phyloP scores from a whole-genome alignment of 495 filamentous ascomycete genomes.

The Penicillium silybi region DNA sequence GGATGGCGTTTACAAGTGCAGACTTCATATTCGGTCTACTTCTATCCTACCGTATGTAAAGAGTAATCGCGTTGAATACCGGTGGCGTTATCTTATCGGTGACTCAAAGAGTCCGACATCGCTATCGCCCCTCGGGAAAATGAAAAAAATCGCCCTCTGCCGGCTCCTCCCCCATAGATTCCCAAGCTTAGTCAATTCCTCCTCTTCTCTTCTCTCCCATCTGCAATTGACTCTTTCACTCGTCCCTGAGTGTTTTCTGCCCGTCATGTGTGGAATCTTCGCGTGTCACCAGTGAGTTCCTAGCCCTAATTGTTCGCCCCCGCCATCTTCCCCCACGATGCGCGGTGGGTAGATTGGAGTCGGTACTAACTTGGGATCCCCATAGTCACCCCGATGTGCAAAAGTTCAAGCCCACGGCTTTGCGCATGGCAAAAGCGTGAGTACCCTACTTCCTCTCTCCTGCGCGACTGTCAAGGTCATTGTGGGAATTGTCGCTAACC shows the following conservation, averaged over 20 bases:
- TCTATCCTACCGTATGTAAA: neutral
- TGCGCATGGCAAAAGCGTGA: constrained; percentile 94
- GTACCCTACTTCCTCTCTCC: constrained; percentile 23
- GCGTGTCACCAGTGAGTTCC: constrained; percentile 79
- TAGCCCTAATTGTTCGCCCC: constrained; percentile 5
- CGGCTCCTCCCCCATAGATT: constrained; percentile 12
- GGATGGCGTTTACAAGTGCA: constrained; percentile 13
- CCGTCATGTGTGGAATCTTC: constrained; percentile 77
- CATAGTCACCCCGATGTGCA: constrained; percentile 88
- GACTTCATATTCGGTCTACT: neutral
- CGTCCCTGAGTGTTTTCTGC: constrained; percentile 22
- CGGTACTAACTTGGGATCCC: constrained; percentile 22
- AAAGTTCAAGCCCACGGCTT: constrained; percentile 93
- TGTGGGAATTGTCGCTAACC: constrained; percentile 31
- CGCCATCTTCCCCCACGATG: constrained; percentile 9
- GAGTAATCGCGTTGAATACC: neutral
- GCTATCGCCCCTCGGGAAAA: constrained; percentile 34
- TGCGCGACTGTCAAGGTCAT: constrained; percentile 21
- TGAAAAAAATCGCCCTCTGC: constrained; percentile 32
- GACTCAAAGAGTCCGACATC: constrained; percentile 43
- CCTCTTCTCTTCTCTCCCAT: constrained; percentile 3
- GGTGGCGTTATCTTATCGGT: constrained; percentile 46
- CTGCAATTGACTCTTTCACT: constrained; percentile 11
- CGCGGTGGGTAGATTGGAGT: constrained; percentile 6
- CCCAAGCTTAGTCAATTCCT: constrained; percentile 21